These are phyloP conservation scores for Trichoderma brevicompactum DNA, from an alignment of 2,329 filamentous ascomycete genomes.

Conservation along the genomic window DNA sequence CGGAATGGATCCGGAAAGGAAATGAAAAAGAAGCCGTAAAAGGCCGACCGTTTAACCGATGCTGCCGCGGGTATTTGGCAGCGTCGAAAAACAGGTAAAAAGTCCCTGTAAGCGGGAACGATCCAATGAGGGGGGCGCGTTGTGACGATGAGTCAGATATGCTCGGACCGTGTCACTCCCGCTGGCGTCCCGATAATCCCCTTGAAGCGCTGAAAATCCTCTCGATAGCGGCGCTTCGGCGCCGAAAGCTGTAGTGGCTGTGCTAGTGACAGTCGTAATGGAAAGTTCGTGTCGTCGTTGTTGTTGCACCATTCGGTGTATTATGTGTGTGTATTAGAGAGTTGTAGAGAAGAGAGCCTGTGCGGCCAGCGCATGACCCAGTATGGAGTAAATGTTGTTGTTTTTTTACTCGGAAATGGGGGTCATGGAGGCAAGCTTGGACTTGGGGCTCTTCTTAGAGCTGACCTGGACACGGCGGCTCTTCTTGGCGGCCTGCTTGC, in stretches of 20 bases:
- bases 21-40: slow-evolving; percentile 9
- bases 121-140: neutral
- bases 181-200: slow-evolving; percentile 18
- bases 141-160: slow-evolving; percentile 21
- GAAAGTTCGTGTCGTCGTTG: slow-evolving; percentile 1
- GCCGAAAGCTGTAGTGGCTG: slow-evolving; percentile 6
- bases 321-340: slow-evolving; percentile 19
- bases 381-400: neutral
- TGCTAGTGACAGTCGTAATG: slow-evolving; percentile 5
- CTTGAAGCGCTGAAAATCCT: slow-evolving; percentile 20
- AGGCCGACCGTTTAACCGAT: slow-evolving; percentile 20
- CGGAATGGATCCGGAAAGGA: neutral
- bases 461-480: slow-evolving; percentile 45
- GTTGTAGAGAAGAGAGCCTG: slow-evolving; percentile 10
- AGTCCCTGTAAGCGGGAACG: neutral
- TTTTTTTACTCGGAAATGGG: slow-evolving; percentile 55
- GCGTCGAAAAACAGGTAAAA: neutral
- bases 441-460: slow-evolving; percentile 57
- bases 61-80: slow-evolving; percentile 7
- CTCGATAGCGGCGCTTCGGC: slow-evolving; percentile 9
- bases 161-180: slow-evolving; percentile 18
- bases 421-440: slow-evolving; percentile 55
- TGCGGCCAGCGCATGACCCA: slow-evolving; percentile 24
- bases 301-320: neutral
- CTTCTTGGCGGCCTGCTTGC: slow-evolving; percentile 46